Evolutionary conservation across 2,329 filamentous ascomycete species (phyloP).

Genomic region (Anthostomella pinea): DNA sequence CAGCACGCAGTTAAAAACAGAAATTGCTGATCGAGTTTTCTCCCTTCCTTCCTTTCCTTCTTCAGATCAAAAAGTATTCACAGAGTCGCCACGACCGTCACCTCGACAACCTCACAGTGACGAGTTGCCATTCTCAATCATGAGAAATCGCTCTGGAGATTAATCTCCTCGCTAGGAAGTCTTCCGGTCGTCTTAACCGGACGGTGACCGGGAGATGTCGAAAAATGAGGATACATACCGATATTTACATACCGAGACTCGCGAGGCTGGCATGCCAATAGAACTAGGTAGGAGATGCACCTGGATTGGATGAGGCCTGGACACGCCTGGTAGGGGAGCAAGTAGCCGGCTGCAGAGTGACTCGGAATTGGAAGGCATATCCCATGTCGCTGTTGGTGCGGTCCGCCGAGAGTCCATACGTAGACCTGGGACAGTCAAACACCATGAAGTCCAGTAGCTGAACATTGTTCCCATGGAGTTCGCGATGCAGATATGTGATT

Average conservation of each 20-base stretch:
- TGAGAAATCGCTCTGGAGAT: conserved; percentile 57
- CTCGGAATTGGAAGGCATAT: too few species aligned
- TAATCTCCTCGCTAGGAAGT: conserved; percentile 63
- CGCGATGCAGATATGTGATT: not conserved
- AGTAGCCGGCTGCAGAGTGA: too few species aligned
- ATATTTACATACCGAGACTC: not conserved
- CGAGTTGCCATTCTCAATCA: conserved; percentile 55
- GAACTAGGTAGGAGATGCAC: not conserved
- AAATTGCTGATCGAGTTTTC: conserved; percentile 7
- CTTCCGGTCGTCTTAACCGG: conserved; percentile 47
- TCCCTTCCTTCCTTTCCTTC: conserved; percentile 43
- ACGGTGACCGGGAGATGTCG: conserved; percentile 56
- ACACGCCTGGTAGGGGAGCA: too few species aligned
- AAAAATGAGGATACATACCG: conserved; percentile 54
- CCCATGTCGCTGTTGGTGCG: too few species aligned
- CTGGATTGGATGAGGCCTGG: not conserved
- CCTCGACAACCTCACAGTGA: conserved; percentile 54
- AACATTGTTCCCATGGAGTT: too few species aligned
- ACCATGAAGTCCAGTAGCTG: too few species aligned
- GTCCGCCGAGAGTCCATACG: too few species aligned
- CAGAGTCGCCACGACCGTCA: conserved; percentile 63
- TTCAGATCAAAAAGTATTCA: conserved; percentile 61
- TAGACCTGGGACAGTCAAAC: too few species aligned
- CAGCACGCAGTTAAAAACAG: conserved; percentile 23
- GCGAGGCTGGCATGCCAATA: not conserved